Evolutionary conservation across 331 rosid species (phyloP).

Genomic region (Erythrophleum ivorense): DNA sequence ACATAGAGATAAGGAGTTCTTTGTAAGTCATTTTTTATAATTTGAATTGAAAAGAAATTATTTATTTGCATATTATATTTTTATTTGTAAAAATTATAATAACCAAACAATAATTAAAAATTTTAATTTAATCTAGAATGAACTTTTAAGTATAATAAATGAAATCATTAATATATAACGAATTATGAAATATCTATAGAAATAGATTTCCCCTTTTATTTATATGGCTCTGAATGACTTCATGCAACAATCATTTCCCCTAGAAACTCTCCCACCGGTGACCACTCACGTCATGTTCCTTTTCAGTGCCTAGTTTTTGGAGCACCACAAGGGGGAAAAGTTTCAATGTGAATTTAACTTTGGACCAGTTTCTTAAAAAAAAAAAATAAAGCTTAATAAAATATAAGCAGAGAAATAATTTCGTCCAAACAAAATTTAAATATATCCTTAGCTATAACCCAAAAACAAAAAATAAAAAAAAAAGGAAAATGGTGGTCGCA

Average conservation of each 20-base stretch:
- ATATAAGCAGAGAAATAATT: background rate
- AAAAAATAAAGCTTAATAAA: no score
- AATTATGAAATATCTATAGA: background rate
- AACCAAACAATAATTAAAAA: no score
- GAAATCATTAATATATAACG: no score
- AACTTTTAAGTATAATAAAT: no score
- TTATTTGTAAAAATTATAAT: no score
- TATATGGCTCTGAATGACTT: conserved; percentile 1
- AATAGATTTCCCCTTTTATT: background rate
- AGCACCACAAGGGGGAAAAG: background rate
- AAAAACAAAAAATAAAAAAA: background rate
- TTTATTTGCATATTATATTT: no score
- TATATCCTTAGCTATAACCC: background rate
- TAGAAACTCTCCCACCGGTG: background rate
- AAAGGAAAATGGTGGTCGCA: background rate
- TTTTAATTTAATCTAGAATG: no score
- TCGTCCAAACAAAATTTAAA: background rate
- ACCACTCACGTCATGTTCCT: background rate
- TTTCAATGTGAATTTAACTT: background rate
- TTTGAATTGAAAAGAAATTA: no score
- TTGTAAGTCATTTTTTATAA: no score
- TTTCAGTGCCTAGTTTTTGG: background rate
- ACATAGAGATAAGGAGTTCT: no score
- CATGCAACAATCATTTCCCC: background rate
- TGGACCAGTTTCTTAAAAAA: no score